Percentiles rank a stretch among this genome's conserved stretches.
Conservation (phyloP, 257 asterid species). For the Solanum medicagineum region DNA sequence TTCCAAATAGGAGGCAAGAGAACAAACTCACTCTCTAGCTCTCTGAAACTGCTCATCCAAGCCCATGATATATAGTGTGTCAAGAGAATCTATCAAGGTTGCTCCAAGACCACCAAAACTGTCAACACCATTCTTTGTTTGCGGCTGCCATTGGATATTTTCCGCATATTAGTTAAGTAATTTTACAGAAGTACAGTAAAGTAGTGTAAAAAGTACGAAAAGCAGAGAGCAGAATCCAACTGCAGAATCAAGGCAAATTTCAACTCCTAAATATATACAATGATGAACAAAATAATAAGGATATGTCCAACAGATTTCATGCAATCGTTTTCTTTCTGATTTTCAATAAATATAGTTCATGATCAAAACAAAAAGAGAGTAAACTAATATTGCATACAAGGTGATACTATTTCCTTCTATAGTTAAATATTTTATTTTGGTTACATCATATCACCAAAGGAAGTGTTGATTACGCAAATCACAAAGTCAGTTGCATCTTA, state of each 20-base stretch:
- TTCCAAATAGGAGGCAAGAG: background rate
- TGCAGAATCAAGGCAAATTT: background rate
- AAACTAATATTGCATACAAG: background rate
- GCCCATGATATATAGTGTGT: conserved; percentile 95
- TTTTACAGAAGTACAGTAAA: background rate
- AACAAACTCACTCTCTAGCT: conserved; percentile 83
- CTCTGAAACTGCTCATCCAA: conserved; percentile 86
- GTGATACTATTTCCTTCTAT: background rate
- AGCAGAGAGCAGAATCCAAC: background rate
- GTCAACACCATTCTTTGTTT: conserved; percentile 72
- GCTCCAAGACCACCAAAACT: conserved; percentile 99
- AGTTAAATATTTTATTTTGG: background rate
- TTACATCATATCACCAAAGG: background rate
- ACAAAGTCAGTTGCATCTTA: background rate
- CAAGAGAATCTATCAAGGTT: conserved; percentile 88
- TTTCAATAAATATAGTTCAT: background rate
- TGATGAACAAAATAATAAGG: background rate
- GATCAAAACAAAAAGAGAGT: background rate
- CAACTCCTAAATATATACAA: background rate
- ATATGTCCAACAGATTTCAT: background rate
- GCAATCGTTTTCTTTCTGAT: background rate
- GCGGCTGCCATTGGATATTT: conserved; percentile 59
- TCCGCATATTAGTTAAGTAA: conserved; percentile 1
- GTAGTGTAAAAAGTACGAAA: background rate
- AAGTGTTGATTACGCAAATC: background rate